Evolutionary conservation across 306 rosid genomes (phyloP), one percentile per base, ranked within the genome.

Genomic region (Cucurbita maxima): DNA sequence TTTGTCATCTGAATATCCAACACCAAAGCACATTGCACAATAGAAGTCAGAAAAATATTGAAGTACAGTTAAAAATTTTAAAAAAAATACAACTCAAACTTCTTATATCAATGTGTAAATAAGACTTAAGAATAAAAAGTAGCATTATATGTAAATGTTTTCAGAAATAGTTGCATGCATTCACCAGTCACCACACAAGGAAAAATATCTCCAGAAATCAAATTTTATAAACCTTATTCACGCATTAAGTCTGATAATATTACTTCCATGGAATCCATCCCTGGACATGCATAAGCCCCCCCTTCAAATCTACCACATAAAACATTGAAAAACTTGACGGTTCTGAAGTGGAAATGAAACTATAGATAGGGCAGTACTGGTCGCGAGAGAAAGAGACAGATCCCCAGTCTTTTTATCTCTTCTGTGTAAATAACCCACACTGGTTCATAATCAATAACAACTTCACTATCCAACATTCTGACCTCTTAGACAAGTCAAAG

Each of bases 1-100:
- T 89, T 89, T 44, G 92, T 87, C 99, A 95, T 95, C 99, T 95
- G 85, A 59, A 82, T 77, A 70, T 67, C 55, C 88, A 86, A 71
- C 67, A 71, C 67, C 74, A 82, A 80, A 61, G 70, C 59, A 67
- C 30, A 75, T 72, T 76, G 66, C 59, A 67, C 30, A 75, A 72
- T 76, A 66, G 68, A 76, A 75, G 81, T 79, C 80, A 88, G 75
- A 64, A 63, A 41, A 58, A 20, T 75, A 52, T 76, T 61, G 30
- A 53, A 60, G 59, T 76, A 77, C 75, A 58, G 30, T 10, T n/a
- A 11, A 20, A 44, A 66, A 3, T n/a, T n/a, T n/a, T n/a, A 68
- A 30, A 30, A 30, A 30, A 30, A 25, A 25, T 25, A 30, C 34
- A 30, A 5, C 6, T 12, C 18, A 67, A 45, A 20, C 34, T 30